A percentile compares a stretch with the other conserved stretches of the same genome.
phyloP scores from a whole-genome alignment of 2,329 filamentous ascomycete genomes.

The Pleoardoris graminearum region DNA sequence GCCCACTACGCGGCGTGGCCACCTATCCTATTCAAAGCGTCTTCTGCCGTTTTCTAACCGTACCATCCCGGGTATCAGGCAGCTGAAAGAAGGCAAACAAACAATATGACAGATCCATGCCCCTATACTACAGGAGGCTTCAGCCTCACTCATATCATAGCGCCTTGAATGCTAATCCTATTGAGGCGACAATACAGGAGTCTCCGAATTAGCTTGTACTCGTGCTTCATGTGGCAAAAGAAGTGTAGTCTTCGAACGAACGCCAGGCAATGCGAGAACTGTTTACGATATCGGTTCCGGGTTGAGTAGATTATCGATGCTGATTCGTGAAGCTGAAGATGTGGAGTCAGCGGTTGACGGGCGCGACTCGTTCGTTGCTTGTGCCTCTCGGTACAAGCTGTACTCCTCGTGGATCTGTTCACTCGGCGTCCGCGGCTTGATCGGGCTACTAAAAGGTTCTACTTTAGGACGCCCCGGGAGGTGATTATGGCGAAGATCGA shows the following conservation, averaged over 20 bases:
- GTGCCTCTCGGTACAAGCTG: conserved; percentile 12
- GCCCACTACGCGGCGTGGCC: background rate
- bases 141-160: conserved; percentile 7
- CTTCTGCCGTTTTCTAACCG: conserved; percentile 13
- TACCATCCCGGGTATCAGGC: conserved; percentile 35
- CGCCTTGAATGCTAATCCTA: conserved; percentile 23
- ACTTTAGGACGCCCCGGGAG: conserved; percentile 32
- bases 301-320: conserved; percentile 9
- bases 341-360: conserved; percentile 33
- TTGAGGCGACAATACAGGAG: background rate
- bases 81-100: conserved; percentile 21
- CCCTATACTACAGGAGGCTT: conserved; percentile 9
- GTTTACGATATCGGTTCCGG: background rate
- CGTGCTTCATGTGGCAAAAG: background rate
- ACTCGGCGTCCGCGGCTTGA: conserved; percentile 32
- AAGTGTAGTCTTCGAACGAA: conserved; percentile 16
- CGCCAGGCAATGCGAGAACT: conserved; percentile 27
- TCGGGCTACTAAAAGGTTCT: conserved; percentile 33
- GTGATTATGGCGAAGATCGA: conserved; percentile 39
- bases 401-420: conserved; percentile 32
- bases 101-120: conserved; percentile 20
- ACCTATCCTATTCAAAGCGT: conserved; percentile 2
- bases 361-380: conserved; percentile 26
- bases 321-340: conserved; percentile 10
- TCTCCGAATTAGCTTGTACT: background rate